These are phyloP conservation scores for Inga oerstediana DNA, from an alignment of 306 rosid species.

Conservation along the genomic window DNA sequence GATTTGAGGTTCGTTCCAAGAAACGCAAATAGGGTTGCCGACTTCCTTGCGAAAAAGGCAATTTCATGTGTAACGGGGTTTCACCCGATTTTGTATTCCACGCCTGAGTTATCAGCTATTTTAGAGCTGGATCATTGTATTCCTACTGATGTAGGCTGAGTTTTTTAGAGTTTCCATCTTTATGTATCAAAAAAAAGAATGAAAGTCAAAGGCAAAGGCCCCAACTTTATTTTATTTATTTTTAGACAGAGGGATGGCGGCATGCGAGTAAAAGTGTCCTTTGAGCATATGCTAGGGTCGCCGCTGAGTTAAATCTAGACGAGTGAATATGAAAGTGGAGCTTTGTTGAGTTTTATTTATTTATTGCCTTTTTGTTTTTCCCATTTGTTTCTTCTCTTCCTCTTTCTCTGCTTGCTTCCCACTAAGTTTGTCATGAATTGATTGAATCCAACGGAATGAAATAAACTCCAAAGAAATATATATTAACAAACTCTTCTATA, in stretches of 20 bases:
- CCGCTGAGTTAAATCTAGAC: neutral
- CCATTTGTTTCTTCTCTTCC: neutral
- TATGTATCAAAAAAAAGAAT: no score
- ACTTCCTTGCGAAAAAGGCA: no score
- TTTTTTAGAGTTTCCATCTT: no score
- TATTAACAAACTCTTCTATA: no score
- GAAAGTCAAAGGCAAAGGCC: constrained; percentile 31
- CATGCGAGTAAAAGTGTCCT: constrained; percentile 26
- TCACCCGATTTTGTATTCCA: no score
- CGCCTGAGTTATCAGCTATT: no score
- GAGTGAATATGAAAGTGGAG: constrained; percentile 11
- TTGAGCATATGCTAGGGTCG: constrained; percentile 31
- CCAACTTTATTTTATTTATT: neutral
- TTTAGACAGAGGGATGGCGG: neutral
- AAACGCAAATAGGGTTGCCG: no score
- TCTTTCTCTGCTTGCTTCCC: neutral
- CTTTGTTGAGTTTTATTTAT: constrained; percentile 33
- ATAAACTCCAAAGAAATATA: neutral
- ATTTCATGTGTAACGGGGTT: no score
- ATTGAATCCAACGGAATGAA: neutral
- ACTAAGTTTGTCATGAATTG: neutral
- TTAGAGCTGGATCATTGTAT: no score
- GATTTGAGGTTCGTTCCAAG: no score
- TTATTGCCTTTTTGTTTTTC: constrained; percentile 33
- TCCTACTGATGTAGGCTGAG: no score